These are phyloP conservation scores for Mycosphaerella sp. DNA, from an alignment of 2,329 filamentous ascomycete genomes.

Conservation along the genomic window DNA sequence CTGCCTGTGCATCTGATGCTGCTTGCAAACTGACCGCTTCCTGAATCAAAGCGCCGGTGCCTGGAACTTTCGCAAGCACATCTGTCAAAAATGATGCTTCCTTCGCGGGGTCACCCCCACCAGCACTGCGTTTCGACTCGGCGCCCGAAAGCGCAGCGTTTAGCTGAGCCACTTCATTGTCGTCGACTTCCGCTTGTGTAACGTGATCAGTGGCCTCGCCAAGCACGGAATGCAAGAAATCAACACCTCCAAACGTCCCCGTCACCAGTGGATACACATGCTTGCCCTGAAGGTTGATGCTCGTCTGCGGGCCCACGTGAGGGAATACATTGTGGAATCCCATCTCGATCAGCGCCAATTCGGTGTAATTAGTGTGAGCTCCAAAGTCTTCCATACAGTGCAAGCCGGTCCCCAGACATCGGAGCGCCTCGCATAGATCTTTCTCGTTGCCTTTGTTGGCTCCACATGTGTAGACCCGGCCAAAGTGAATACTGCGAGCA, in stretches of 20 bases:
- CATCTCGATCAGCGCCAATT: slow-evolving; percentile 47
- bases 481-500: slow-evolving; percentile 44
- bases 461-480: slow-evolving; percentile 42
- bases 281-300: slow-evolving; percentile 43
- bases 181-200: slow-evolving; percentile 44
- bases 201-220: slow-evolving; percentile 47
- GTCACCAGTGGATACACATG: slow-evolving; percentile 48
- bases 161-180: slow-evolving; percentile 44
- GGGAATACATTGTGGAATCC: slow-evolving; percentile 48
- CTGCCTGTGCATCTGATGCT: slow-evolving; percentile 37
- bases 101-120: slow-evolving; percentile 30
- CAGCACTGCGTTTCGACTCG: slow-evolving; percentile 28
- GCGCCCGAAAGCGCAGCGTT: slow-evolving; percentile 41
- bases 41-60: slow-evolving; percentile 40
- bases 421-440: slow-evolving; percentile 44
- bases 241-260: slow-evolving; percentile 48
- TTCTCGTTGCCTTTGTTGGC: slow-evolving; percentile 39
- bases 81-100: slow-evolving; percentile 52
- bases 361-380: slow-evolving; percentile 51
- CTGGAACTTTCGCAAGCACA: slow-evolving; percentile 68
- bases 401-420: slow-evolving; percentile 47
- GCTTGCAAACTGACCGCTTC: slow-evolving; percentile 44
- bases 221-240: slow-evolving; percentile 46
- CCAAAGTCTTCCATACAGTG: slow-evolving; percentile 51
- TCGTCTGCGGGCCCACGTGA: slow-evolving; percentile 44